A percentile compares a stretch with the other conserved stretches of the same genome.
These are phyloP conservation scores for Sugiyamaella grinbergsii DNA, from an alignment of 1,139 yeast genomes.

Conservation along the genomic window DNA sequence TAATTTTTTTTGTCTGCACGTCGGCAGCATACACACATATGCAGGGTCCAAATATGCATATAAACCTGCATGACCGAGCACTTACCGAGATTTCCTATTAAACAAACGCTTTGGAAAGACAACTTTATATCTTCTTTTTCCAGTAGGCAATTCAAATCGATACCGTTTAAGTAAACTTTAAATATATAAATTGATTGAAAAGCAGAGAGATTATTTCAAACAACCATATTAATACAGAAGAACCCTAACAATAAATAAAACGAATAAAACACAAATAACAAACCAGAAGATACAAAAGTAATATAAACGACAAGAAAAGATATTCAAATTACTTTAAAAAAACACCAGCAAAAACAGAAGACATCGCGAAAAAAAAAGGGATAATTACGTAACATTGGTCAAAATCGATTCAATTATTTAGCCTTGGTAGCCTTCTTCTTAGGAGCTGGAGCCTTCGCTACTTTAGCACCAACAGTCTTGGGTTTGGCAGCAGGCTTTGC, in stretches of 20 bases:
- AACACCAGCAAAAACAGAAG: slow-evolving; percentile 18
- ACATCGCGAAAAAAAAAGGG: background rate
- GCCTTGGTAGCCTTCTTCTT: slow-evolving; percentile 39
- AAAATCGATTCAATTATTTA: too few species aligned
- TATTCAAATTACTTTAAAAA: slow-evolving; percentile 11
- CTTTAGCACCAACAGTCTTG: slow-evolving; percentile 35
- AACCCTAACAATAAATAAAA: slow-evolving; percentile 21
- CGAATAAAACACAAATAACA: slow-evolving; percentile 2
- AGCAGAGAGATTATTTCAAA: background rate
- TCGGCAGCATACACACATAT: too few species aligned
- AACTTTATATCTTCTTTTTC: too few species aligned
- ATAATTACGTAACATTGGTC: slow-evolving; percentile 13
- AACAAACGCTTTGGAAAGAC: too few species aligned
- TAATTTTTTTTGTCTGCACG: too few species aligned
- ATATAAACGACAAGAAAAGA: slow-evolving; percentile 18
- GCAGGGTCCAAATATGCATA: too few species aligned
- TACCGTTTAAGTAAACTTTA: too few species aligned
- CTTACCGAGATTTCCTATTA: too few species aligned
- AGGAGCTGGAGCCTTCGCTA: slow-evolving; percentile 34
- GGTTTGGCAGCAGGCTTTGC: slow-evolving; percentile 33
- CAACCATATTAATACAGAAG: slow-evolving; percentile 21
- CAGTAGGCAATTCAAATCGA: too few species aligned
- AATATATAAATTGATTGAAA: background rate
- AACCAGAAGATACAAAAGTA: slow-evolving; percentile 6
- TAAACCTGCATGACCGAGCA: too few species aligned